phyloP scores from a whole-genome alignment of 345 rosid species.

The Eucalyptus pumila region DNA sequence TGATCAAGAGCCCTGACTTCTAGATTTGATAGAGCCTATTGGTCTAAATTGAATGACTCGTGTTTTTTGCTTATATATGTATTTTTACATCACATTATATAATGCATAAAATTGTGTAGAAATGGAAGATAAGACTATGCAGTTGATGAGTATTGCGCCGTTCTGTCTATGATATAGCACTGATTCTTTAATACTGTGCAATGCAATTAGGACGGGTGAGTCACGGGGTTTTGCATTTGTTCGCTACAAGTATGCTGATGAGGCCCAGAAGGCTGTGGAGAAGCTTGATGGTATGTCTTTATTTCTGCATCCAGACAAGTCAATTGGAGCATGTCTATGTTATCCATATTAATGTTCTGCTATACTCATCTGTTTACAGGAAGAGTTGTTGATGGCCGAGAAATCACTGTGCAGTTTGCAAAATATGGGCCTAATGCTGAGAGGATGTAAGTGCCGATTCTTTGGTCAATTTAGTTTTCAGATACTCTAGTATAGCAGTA shows the following conservation, averaged over 20 bases:
- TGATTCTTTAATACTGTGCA: not conserved
- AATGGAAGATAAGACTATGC: not conserved
- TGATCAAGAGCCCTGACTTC: not conserved
- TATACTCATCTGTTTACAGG: slow-evolving; percentile 30
- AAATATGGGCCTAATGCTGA: slow-evolving; percentile 98
- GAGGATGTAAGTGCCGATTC: slow-evolving; percentile 50
- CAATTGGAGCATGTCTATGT: not conserved
- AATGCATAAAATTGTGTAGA: not conserved
- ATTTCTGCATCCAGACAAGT: not conserved
- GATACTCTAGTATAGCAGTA: not conserved
- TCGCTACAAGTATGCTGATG: slow-evolving; percentile 58
- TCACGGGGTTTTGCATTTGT: slow-evolving; percentile 67
- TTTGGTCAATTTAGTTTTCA: not conserved
- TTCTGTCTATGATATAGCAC: not conserved
- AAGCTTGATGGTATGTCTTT: slow-evolving; percentile 37
- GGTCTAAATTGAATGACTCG: not conserved
- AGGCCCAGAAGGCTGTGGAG: slow-evolving; percentile 63
- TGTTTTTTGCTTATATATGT: too few species aligned
- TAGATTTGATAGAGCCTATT: not conserved
- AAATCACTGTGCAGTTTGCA: slow-evolving; percentile 96
- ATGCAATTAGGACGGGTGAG: slow-evolving; percentile 36
- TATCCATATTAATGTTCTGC: not conserved
- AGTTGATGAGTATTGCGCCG: not conserved
- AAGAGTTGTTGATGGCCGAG: slow-evolving; percentile 89
- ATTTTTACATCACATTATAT: too few species aligned